Evolutionary conservation across 2,329 filamentous ascomycete species (phyloP).

Genomic region (Cercospora citrullina): DNA sequence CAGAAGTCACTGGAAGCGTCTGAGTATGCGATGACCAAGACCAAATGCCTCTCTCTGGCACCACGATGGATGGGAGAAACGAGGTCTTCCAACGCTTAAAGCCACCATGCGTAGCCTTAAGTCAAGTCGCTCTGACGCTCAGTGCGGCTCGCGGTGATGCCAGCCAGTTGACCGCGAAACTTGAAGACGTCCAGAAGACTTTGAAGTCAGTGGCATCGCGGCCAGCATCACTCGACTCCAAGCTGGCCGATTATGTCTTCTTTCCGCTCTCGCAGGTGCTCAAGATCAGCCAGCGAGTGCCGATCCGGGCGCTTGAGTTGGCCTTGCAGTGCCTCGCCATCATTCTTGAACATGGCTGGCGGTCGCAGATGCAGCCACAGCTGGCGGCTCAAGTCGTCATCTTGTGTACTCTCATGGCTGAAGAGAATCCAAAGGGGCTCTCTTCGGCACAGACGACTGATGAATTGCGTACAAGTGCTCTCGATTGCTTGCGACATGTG

Average conservation of each 20-base stretch:
- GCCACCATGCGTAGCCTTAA: conserved; percentile 58
- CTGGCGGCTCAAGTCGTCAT: conserved; percentile 83
- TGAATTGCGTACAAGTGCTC: conserved; percentile 72
- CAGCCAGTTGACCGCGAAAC: conserved; percentile 50
- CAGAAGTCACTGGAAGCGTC: background rate
- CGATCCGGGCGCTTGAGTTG: conserved; percentile 71
- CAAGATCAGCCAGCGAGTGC: conserved; percentile 69
- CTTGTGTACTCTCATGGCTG: conserved; percentile 77
- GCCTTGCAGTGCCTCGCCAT: conserved; percentile 73
- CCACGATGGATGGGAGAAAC: conserved; percentile 38
- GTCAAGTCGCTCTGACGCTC: conserved; percentile 55
- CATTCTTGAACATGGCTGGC: conserved; percentile 79
- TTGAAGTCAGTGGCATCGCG: conserved; percentile 39
- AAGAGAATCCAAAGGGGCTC: conserved; percentile 64
- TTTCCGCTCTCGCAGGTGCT: conserved; percentile 89
- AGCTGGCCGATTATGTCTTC: conserved; percentile 90
- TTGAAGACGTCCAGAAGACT: conserved; percentile 49
- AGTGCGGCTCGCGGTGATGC: conserved; percentile 44
- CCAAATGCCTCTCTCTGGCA: conserved; percentile 23
- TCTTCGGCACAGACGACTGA: conserved; percentile 60
- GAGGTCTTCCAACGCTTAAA: conserved; percentile 55
- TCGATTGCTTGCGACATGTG: conserved; percentile 67
- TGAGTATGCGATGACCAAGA: conserved; percentile 1
- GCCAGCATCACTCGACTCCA: conserved; percentile 64
- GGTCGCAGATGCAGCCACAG: conserved; percentile 65